A percentile compares a stretch with the other conserved stretches of the same genome.
Conservation (phyloP, 495 filamentous ascomycete species). For the Penicillium cinerascens region DNA sequence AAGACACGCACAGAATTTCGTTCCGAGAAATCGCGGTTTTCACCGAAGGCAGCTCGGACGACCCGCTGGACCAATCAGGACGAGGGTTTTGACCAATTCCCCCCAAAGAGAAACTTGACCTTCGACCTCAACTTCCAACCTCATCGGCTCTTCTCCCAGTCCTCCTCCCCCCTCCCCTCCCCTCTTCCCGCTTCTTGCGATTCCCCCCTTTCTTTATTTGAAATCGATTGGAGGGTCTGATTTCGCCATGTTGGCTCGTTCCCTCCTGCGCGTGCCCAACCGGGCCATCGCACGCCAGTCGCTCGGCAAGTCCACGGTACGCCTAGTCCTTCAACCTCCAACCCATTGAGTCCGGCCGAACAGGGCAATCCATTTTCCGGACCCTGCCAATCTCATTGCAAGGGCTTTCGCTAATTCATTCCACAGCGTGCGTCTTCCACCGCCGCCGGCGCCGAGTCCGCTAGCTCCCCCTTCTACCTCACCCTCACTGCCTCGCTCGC, state of each 20-base stretch:
- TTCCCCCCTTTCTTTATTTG: slow-evolving; percentile 30
- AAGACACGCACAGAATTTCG: slow-evolving; percentile 8
- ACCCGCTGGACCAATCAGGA: slow-evolving; percentile 34
- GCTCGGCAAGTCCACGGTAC: slow-evolving; percentile 51
- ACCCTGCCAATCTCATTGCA: neutral
- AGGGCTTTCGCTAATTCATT: slow-evolving; percentile 23
- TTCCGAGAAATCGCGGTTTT: slow-evolving; percentile 41
- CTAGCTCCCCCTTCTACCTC: slow-evolving; percentile 53
- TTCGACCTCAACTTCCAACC: slow-evolving; percentile 39
- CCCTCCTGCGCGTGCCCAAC: slow-evolving; percentile 75
- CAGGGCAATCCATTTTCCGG: slow-evolving; percentile 30
- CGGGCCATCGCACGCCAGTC: slow-evolving; percentile 60
- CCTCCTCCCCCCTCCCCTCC: slow-evolving; percentile 25
- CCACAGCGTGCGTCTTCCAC: slow-evolving; percentile 46
- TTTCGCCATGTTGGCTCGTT: slow-evolving; percentile 77
- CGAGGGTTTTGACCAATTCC: slow-evolving; percentile 41
- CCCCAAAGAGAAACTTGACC: slow-evolving; percentile 42
- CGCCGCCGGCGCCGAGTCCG: slow-evolving; percentile 45
- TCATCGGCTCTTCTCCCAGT: slow-evolving; percentile 36
- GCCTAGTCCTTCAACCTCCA: slow-evolving; percentile 23
- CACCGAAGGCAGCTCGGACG: slow-evolving; percentile 32
- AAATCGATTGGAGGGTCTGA: slow-evolving; percentile 40
- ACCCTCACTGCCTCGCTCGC: slow-evolving; percentile 80
- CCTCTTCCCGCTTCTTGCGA: slow-evolving; percentile 29
- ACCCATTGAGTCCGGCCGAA: slow-evolving; percentile 30